phyloP scores from a whole-genome alignment of 768 basidiomycete species.

The Tricholoma sp. region DNA sequence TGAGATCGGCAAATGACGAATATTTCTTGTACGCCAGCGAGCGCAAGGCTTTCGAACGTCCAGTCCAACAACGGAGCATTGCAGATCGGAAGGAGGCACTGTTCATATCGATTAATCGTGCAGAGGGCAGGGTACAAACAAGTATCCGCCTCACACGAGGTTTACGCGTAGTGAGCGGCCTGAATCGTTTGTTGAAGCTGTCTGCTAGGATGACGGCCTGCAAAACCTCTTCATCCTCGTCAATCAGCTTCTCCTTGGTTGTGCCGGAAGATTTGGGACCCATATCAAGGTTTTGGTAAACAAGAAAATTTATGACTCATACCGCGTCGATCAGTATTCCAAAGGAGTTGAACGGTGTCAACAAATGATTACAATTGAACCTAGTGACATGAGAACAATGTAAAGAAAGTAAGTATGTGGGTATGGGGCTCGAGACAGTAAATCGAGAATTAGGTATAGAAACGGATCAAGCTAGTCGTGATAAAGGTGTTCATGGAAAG shows the following conservation, averaged over 20 bases:
- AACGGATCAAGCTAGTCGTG: constrained; percentile 60
- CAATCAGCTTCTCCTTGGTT: constrained; percentile 60
- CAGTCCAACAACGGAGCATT: constrained; percentile 92
- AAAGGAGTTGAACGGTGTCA: constrained; percentile 11
- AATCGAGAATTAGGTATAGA: constrained; percentile 67
- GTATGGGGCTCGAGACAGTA: constrained; percentile 51
- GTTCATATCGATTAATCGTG: constrained; percentile 11
- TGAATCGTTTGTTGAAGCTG: constrained; percentile 91
- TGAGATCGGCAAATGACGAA: constrained; percentile 94
- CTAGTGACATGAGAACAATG: constrained; percentile 51
- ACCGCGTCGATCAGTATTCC: constrained; percentile 5
- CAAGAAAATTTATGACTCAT: constrained; percentile 21
- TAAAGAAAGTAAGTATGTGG: constrained; percentile 50
- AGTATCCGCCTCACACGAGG: constrained; percentile 61
- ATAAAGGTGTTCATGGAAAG: constrained; percentile 48
- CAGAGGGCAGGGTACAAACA: constrained; percentile 3
- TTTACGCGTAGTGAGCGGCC: constrained; percentile 81
- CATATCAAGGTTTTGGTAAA: constrained; percentile 37
- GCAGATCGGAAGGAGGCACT: constrained; percentile 93
- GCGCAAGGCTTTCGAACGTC: constrained; percentile 92
- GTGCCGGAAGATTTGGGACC: constrained; percentile 50
- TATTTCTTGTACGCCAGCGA: constrained; percentile 95
- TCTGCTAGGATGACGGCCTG: constrained; percentile 97
- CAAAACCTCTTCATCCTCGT: constrained; percentile 78
- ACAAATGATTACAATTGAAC: constrained; percentile 56